These are phyloP conservation scores for Geopyxis carbonaria DNA, from an alignment of 495 filamentous ascomycete genomes.

Conservation along the genomic window DNA sequence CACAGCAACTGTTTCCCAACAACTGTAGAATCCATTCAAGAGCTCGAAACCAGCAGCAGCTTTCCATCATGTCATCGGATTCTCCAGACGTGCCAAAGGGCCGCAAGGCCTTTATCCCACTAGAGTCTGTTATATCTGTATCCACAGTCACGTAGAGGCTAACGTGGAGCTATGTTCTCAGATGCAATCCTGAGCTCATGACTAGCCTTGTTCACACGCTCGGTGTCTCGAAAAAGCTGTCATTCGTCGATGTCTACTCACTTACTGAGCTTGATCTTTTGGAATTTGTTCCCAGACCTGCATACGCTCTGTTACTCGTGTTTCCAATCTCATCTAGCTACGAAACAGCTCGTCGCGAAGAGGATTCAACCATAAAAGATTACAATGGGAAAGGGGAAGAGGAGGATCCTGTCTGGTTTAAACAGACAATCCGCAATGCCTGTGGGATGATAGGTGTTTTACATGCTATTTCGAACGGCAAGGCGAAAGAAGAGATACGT, in stretches of 20 bases:
- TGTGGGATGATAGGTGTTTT: constrained; percentile 74
- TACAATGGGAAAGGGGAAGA: constrained; percentile 29
- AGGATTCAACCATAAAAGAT: constrained; percentile 38
- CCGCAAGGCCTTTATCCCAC: constrained; percentile 29
- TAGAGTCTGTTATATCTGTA: constrained; percentile 23
- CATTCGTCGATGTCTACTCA: constrained; percentile 69
- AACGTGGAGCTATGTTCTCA: constrained; percentile 4
- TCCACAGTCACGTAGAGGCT: not conserved
- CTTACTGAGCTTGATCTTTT: constrained; percentile 65
- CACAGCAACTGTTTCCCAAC: too few species aligned
- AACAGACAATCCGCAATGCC: constrained; percentile 75
- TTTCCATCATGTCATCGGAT: too few species aligned
- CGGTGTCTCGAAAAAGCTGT: constrained; percentile 46
- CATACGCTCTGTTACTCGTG: constrained; percentile 66
- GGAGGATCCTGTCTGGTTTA: constrained; percentile 66
- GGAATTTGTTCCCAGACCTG: constrained; percentile 65
- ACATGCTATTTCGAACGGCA: constrained; percentile 53
- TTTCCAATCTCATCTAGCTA: constrained; percentile 61
- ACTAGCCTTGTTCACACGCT: constrained; percentile 56
- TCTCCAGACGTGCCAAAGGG: too few species aligned
- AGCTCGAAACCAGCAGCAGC: too few species aligned
- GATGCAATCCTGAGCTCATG: constrained; percentile 63
- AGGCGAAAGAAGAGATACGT: constrained; percentile 33
- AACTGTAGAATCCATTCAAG: too few species aligned
- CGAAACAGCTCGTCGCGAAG: constrained; percentile 44